Percentiles rank a stretch among this genome's conserved stretches.
These are phyloP conservation scores for Thyridium curvatum DNA, from an alignment of 2,329 filamentous ascomycete species.

Conservation along the genomic window DNA sequence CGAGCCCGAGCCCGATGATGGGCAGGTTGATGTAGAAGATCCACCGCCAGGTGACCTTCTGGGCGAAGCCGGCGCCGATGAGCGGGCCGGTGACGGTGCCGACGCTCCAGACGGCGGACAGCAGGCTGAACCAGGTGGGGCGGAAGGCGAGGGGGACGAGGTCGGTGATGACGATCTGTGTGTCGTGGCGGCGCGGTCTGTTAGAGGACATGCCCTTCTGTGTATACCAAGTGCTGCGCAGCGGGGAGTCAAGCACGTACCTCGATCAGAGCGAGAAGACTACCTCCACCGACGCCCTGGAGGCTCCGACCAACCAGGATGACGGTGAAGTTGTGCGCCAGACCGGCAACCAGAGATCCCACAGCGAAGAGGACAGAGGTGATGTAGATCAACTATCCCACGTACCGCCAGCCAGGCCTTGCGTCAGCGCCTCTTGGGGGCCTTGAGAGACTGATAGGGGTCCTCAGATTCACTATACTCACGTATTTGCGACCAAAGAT, in stretches of 20 bases:
- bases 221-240: no score
- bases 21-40: conserved; percentile 61
- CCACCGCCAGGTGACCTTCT: conserved; percentile 51
- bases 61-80: conserved; percentile 46
- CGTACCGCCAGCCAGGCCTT: no score
- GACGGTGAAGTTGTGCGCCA: conserved; percentile 32
- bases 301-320: conserved; percentile 43
- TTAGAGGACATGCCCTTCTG: no score
- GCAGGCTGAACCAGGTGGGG: conserved; percentile 29
- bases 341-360: conserved; percentile 32
- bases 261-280: conserved; percentile 38
- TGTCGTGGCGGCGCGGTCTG: background rate
- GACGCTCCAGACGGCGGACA: conserved; percentile 44
- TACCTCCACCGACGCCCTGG: conserved; percentile 45
- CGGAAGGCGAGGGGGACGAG: conserved; percentile 34
- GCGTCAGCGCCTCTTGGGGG: no score
- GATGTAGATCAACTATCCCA: conserved; percentile 17
- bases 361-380: conserved; percentile 25
- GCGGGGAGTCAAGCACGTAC: background rate
- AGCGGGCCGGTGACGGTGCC: conserved; percentile 47
- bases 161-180: conserved; percentile 34
- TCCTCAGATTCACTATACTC: conserved; percentile 2
- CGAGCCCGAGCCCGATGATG: conserved; percentile 40
- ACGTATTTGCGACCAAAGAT: conserved; percentile 26
- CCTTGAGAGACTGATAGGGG: background rate